Base-by-base conservation (phyloP, 305 asterid genomes). In the Nicotiana rustica region DNA sequence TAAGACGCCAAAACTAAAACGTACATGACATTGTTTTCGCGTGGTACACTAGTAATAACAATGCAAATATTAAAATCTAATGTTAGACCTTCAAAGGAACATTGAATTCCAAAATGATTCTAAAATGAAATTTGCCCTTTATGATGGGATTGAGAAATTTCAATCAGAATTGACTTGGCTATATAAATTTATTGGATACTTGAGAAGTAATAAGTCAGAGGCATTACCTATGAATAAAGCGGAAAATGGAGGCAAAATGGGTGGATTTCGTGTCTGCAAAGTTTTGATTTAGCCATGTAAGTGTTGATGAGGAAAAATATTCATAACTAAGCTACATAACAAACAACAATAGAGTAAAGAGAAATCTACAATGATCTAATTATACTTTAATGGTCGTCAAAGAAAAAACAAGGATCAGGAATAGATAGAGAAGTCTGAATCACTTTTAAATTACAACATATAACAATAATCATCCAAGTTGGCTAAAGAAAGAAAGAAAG, bases 221-320 rank as follows among this genome's bases (percentile, higher is more conserved):
- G 49, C 36, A 61, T 81, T 91, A 96, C 99, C 98, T 89, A 84
- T 85, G 19, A 93, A 83, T 82, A 96, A 84, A 82, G 90, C 90
- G 88, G 95, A 88, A 89, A 96, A 96, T 61, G 97, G 93, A 88
- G 99, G 99, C 80, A 96, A 93, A 86, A 96, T 87, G 18, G 96
- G 97, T 82, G 98, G 97, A 71, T 79, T 85, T 77, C 99, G 96
- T 55, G 97, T 94, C 99, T 96, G 97, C 87, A 87, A 41, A 61
- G 66, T 18, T 81, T 67, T 5, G 9, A 75, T 75, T 52, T 49
- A 21, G 41, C 80, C 29, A 10, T 49, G 15, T 52, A 15, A 75
- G 80, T 52, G 47, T 49, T 73, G 64, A 49, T 52, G 80, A 75
- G 65, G 65, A 29, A 75, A 75, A 8, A 75, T 52, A 25, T 49